Conservation (phyloP, 495 filamentous ascomycete species). For the Letharia lupina region DNA sequence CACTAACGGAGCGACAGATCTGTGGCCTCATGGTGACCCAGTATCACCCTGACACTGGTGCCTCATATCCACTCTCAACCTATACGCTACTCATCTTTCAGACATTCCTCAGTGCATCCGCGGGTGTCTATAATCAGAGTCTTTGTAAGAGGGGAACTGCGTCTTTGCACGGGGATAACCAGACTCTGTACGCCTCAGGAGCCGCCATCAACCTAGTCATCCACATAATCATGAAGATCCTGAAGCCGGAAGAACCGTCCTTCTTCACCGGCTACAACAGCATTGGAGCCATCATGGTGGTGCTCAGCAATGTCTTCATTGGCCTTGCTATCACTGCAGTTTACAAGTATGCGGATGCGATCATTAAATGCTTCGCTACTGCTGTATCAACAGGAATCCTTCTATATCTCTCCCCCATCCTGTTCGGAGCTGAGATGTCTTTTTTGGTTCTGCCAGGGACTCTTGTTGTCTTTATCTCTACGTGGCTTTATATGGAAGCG, state of each 20-base stretch:
- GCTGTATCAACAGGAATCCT: constrained; percentile 1
- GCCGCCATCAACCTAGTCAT: constrained; percentile 22
- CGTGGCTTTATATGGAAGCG: background rate
- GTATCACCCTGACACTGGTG: constrained; percentile 6
- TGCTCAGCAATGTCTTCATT: constrained; percentile 28
- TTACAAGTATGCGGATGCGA: constrained; percentile 29
- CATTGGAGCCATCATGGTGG: constrained; percentile 25
- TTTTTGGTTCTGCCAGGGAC: background rate
- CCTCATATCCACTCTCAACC: constrained; percentile 1
- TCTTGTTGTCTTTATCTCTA: background rate
- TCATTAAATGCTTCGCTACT: constrained; percentile 20
- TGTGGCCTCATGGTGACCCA: constrained; percentile 4
- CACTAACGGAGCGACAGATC: background rate
- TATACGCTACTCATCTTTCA: constrained; percentile 4
- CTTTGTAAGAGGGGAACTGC: constrained; percentile 23
- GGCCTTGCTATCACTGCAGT: constrained; percentile 29
- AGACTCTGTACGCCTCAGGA: constrained; percentile 25
- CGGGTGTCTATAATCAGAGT: constrained; percentile 28
- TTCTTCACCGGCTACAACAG: constrained; percentile 26
- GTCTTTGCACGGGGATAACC: constrained; percentile 27
- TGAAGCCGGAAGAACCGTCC: constrained; percentile 25
- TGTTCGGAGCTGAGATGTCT: background rate
- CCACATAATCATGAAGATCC: constrained; percentile 23
- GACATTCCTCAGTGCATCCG: constrained; percentile 5
- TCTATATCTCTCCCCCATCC: background rate